Conservation (phyloP, 2,329 filamentous ascomycete genomes). For the Epichloe sylvatica region DNA sequence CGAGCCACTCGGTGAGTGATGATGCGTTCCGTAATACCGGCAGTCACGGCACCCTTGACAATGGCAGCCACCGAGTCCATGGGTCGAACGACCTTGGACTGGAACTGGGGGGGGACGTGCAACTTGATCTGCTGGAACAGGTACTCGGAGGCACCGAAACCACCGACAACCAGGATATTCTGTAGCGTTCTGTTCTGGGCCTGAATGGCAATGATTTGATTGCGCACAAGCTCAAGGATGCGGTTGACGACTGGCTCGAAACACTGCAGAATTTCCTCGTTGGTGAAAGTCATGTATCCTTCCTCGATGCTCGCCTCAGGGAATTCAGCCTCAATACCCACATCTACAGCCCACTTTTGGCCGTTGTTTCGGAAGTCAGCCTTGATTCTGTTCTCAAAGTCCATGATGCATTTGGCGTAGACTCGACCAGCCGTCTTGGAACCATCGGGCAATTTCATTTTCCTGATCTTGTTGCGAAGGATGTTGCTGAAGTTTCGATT, state of each 20-base stretch:
- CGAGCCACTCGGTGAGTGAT: slow-evolving; percentile 94
- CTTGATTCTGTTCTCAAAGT: slow-evolving; percentile 99
- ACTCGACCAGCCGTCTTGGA: slow-evolving; percentile 96
- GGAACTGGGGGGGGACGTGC: slow-evolving; percentile 94
- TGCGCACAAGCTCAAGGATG: slow-evolving; percentile 87
- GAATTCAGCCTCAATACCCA: slow-evolving; percentile 96
- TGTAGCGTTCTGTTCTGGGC: slow-evolving; percentile 88
- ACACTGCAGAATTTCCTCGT: slow-evolving; percentile 97
- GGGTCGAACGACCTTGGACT: slow-evolving; percentile 91
- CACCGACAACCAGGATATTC: slow-evolving; percentile 94
- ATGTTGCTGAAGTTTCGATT: slow-evolving; percentile 99
- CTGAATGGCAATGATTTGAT: slow-evolving; percentile 98
- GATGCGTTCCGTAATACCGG: slow-evolving; percentile 92
- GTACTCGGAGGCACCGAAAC: slow-evolving; percentile 96
- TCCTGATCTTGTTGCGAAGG: slow-evolving; percentile 88
- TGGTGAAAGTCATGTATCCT: slow-evolving; percentile 99
- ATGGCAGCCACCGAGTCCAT: slow-evolving; percentile 99
- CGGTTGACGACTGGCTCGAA: slow-evolving; percentile 97
- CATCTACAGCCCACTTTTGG: slow-evolving; percentile 97
- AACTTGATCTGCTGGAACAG: slow-evolving; percentile 99
- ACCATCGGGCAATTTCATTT: slow-evolving; percentile 96
- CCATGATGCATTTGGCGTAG: slow-evolving; percentile 99
- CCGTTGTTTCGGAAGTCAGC: slow-evolving; percentile 98
- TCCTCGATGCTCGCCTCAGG: slow-evolving; percentile 96
- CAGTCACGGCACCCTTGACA: slow-evolving; percentile 94